Conservation (phyloP, 2,329 filamentous ascomycete species). For the Colletotrichum viniferum region DNA sequence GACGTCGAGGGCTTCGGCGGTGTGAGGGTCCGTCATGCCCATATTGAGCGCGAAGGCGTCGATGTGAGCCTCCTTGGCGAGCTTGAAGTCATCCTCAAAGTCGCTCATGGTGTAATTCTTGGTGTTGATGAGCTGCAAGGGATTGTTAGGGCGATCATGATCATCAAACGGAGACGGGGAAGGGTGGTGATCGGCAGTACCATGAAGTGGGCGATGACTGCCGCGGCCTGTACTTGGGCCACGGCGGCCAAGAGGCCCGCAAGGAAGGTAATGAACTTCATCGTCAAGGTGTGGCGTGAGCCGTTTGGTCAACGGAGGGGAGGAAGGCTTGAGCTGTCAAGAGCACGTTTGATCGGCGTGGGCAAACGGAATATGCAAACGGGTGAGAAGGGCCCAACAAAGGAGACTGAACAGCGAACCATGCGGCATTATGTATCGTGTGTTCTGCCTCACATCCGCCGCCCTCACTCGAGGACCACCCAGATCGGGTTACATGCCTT, state of each 20-base stretch:
- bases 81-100: slow-evolving; percentile 52
- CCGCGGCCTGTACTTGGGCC: slow-evolving; percentile 3
- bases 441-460: neutral
- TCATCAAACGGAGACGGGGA: neutral
- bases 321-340: neutral
- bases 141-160: neutral
- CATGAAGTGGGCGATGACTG: slow-evolving; percentile 22
- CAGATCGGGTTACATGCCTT: neutral
- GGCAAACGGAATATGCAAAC: neutral
- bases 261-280: slow-evolving; percentile 1
- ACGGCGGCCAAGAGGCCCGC: slow-evolving; percentile 5
- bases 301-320: neutral
- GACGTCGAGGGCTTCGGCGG: neutral
- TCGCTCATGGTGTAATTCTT: slow-evolving; percentile 37
- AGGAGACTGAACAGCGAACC: neutral
- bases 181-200: neutral
- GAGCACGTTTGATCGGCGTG: neutral
- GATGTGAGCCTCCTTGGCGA: slow-evolving; percentile 43
- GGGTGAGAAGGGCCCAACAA: neutral
- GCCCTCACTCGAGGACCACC: neutral
- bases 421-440: slow-evolving; percentile 15
- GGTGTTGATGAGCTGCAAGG: slow-evolving; percentile 9
- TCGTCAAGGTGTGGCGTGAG: neutral
- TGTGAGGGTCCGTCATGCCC: slow-evolving; percentile 7
- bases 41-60: slow-evolving; percentile 31